These are phyloP conservation scores for Mucor velutinosus DNA, from an alignment of 371 early-diverging fungal genomes.

Conservation along the genomic window DNA sequence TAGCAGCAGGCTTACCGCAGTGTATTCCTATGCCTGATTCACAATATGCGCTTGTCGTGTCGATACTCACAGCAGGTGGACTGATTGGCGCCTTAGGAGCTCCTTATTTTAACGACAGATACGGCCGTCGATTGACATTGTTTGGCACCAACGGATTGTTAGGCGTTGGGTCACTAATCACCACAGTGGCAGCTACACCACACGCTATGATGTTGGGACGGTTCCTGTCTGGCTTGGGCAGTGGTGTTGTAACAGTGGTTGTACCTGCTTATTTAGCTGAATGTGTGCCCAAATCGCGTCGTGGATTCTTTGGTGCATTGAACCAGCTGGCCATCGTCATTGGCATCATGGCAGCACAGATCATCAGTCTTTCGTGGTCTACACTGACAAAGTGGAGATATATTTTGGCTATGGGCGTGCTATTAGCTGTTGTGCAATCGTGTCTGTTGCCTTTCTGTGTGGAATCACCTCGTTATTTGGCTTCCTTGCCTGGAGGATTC, in stretches of 20 bases:
- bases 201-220: conserved; percentile 71
- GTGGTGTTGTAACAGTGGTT: conserved; percentile 81
- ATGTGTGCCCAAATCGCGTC: conserved; percentile 71
- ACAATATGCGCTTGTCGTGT: conserved; percentile 70
- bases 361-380: conserved; percentile 65
- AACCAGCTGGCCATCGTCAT: conserved; percentile 86
- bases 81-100: conserved; percentile 81
- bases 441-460: conserved; percentile 70
- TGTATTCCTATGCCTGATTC: conserved; percentile 86
- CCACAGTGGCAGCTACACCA: conserved; percentile 61
- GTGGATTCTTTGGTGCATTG: conserved; percentile 81
- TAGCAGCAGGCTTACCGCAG: conserved; percentile 46
- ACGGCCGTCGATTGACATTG: conserved; percentile 76
- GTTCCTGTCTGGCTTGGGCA: conserved; percentile 83
- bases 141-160: conserved; percentile 67
- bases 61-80: conserved; percentile 80
- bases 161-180: conserved; percentile 64
- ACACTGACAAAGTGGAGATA: conserved; percentile 66
- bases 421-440: conserved; percentile 65
- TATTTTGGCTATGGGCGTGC: conserved; percentile 59
- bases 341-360: conserved; percentile 77
- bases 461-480: conserved; percentile 79
- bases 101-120: conserved; percentile 66
- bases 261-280: conserved; percentile 89
- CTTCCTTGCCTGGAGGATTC: conserved; percentile 52